Evolutionary conservation across 2,329 filamentous ascomycete genomes (phyloP).

Genomic region (Fusarium falciforme): DNA sequence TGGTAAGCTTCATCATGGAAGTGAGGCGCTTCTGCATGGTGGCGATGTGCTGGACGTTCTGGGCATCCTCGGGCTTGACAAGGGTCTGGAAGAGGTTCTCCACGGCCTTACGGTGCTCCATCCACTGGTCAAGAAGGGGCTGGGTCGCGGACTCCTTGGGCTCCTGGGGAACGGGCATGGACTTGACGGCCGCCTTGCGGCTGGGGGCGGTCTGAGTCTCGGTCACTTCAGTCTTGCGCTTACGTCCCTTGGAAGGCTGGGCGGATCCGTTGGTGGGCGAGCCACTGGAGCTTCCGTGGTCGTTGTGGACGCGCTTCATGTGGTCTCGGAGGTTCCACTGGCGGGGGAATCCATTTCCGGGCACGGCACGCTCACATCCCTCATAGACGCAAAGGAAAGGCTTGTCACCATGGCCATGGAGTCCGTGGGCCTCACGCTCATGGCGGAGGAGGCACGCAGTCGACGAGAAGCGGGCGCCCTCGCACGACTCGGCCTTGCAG

Average conservation of each 20-base stretch:
- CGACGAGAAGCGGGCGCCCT: constrained; percentile 90
- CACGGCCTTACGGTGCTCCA: constrained; percentile 72
- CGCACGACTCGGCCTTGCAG: constrained; percentile 87
- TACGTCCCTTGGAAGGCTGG: constrained; percentile 61
- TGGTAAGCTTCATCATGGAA: constrained; percentile 63
- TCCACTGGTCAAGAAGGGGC: constrained; percentile 65
- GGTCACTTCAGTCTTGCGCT: constrained; percentile 66
- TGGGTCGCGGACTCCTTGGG: constrained; percentile 48
- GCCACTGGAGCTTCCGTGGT: constrained; percentile 58
- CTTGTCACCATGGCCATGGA: constrained; percentile 94
- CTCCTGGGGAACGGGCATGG: constrained; percentile 47
- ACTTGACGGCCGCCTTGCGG: constrained; percentile 63
- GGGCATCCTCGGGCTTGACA: constrained; percentile 61
- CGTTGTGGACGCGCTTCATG: constrained; percentile 93
- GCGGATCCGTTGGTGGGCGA: constrained; percentile 53
- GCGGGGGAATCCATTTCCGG: constrained; percentile 90
- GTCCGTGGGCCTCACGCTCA: constrained; percentile 93
- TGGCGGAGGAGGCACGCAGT: constrained; percentile 95
- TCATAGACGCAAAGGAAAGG: constrained; percentile 90
- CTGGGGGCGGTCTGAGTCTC: constrained; percentile 53
- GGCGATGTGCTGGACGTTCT: constrained; percentile 65
- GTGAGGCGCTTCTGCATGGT: constrained; percentile 62
- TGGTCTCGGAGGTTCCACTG: constrained; percentile 97
- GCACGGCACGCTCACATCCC: constrained; percentile 84
- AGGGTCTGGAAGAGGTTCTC: constrained; percentile 67